Evolutionary conservation across 352 stramenopile genomes (phyloP).

Genomic region (Globisporangium spiculum): DNA sequence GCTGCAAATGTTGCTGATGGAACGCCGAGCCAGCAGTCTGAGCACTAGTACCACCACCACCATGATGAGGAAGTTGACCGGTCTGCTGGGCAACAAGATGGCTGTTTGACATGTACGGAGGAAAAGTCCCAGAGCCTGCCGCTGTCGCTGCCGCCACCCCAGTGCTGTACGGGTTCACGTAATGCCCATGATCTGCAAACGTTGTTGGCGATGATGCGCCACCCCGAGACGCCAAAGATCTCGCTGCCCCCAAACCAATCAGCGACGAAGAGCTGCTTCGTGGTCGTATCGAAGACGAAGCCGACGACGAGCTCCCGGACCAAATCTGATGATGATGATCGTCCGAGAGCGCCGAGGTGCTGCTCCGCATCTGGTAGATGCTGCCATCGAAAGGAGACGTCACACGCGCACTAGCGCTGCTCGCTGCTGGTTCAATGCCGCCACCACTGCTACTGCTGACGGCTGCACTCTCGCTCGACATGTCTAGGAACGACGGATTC

Average conservation of each 20-base stretch:
- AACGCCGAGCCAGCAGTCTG: neutral
- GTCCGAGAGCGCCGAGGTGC: neutral
- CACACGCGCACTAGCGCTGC: slow-evolving; percentile 9
- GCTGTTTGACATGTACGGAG: slow-evolving; percentile 17
- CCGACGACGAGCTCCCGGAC: neutral
- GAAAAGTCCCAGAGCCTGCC: slow-evolving; percentile 2
- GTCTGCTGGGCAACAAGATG: slow-evolving; percentile 24
- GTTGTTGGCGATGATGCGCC: neutral
- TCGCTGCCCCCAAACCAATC: slow-evolving; percentile 18
- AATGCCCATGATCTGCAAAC: neutral
- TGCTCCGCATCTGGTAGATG: slow-evolving; percentile 12
- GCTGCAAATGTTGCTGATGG: slow-evolving; percentile 11
- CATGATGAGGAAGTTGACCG: slow-evolving; percentile 2
- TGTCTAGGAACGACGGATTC: slow-evolving; percentile 52
- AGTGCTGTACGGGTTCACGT: slow-evolving; percentile 15
- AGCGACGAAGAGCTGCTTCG: slow-evolving; percentile 46
- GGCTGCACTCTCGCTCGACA: neutral
- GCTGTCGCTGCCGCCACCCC: slow-evolving; percentile 3
- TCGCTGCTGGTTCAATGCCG: slow-evolving; percentile 1
- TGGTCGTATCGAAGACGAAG: slow-evolving; percentile 13
- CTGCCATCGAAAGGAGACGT: slow-evolving; percentile 26
- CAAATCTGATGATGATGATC: slow-evolving; percentile 7
- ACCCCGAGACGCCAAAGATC: neutral
- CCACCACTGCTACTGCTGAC: neutral
- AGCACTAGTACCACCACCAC: neutral